phyloP scores from a whole-genome alignment of 371 early-diverging fungal genomes.

The Dichotomocladium elegans region DNA sequence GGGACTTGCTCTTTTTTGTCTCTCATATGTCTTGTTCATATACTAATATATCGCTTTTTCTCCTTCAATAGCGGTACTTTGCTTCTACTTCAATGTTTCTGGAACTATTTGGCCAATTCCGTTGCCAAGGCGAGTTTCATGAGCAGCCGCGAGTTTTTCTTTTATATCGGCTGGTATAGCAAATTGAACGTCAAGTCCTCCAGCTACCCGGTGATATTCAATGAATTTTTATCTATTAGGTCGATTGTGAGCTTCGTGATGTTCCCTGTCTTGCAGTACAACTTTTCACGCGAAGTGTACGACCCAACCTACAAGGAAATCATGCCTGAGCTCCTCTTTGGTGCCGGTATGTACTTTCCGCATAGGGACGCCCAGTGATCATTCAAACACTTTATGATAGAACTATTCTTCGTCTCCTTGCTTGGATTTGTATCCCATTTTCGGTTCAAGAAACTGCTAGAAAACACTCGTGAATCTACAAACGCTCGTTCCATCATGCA shows the following conservation, averaged over 20 bases:
- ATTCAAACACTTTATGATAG: slow-evolving; percentile 9
- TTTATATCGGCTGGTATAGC: slow-evolving; percentile 46
- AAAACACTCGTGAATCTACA: slow-evolving; percentile 20
- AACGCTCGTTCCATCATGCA: slow-evolving; percentile 35
- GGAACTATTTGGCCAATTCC: slow-evolving; percentile 49
- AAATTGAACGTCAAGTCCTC: too few relatives aligned
- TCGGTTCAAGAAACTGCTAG: slow-evolving; percentile 37
- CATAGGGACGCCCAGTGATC: neutral
- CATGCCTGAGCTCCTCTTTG: slow-evolving; percentile 44
- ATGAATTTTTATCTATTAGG: slow-evolving; percentile 13
- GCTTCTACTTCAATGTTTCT: slow-evolving; percentile 47
- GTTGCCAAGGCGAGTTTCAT: slow-evolving; percentile 47
- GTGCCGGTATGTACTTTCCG: slow-evolving; percentile 25
- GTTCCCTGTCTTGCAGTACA: slow-evolving; percentile 41
- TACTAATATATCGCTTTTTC: too few relatives aligned
- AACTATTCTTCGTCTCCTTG: slow-evolving; percentile 33
- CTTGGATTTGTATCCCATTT: slow-evolving; percentile 43
- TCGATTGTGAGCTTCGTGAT: slow-evolving; percentile 30
- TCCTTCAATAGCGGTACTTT: slow-evolving; percentile 29
- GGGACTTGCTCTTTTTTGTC: too few relatives aligned
- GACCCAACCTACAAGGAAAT: slow-evolving; percentile 41
- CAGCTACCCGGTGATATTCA: neutral
- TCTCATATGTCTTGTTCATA: too few relatives aligned
- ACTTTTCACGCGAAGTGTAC: slow-evolving; percentile 32
- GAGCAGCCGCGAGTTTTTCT: slow-evolving; percentile 44